These are phyloP conservation scores for Fusarium tanahbumbuense DNA, from an alignment of 2,329 filamentous ascomycete genomes.

Conservation along the genomic window DNA sequence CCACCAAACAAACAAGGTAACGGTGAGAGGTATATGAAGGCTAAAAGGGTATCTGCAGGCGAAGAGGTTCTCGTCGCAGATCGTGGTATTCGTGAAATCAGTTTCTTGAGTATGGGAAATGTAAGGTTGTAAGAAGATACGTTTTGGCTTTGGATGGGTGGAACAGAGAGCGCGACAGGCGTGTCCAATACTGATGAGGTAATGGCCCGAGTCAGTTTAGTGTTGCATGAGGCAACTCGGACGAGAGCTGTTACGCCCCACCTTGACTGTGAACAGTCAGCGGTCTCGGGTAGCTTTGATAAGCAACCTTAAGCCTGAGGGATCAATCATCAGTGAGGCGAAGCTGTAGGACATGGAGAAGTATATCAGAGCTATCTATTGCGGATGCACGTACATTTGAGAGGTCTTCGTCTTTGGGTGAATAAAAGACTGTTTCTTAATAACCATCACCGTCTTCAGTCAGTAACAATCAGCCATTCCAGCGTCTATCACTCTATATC, in stretches of 20 bases:
- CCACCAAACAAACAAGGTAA: constrained; percentile 46
- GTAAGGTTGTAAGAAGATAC: constrained; percentile 30
- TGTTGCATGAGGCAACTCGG: constrained; percentile 32
- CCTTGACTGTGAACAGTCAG: constrained; percentile 1
- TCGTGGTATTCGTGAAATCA: constrained; percentile 12
- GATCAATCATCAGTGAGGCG: neutral
- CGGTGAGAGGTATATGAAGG: constrained; percentile 16
- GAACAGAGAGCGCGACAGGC: constrained; percentile 31
- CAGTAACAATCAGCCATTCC: neutral
- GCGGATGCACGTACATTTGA: neutral
- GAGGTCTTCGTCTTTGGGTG: too few species aligned
- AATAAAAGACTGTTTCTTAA: neutral
- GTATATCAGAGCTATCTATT: neutral
- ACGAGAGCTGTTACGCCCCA: constrained; percentile 30
- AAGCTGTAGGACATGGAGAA: neutral
- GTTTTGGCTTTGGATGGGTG: constrained; percentile 24
- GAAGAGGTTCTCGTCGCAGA: constrained; percentile 32
- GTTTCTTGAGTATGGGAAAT: constrained; percentile 23
- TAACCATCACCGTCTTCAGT: neutral
- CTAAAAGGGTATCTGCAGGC: constrained; percentile 17
- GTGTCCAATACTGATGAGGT: constrained; percentile 45
- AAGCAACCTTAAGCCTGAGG: constrained; percentile 17
- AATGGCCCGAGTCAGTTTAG: constrained; percentile 40
- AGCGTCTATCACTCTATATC: neutral
- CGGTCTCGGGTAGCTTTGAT: constrained; percentile 31